Conservation (phyloP, 805 yeast genomes). For the Saccharomycopsis javanensis region DNA sequence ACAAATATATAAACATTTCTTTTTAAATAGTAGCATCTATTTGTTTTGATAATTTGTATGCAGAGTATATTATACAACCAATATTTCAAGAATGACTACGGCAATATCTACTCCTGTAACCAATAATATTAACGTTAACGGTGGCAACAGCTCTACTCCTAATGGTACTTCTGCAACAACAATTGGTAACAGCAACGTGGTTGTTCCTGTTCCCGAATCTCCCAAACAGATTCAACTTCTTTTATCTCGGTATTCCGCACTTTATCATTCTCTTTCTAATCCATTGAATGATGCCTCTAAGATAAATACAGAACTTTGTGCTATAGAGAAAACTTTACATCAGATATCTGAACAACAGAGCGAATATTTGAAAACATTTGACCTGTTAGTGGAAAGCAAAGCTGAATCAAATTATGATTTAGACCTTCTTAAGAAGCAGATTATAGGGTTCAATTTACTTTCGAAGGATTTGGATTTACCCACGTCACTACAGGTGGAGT, state of each 20-base stretch:
- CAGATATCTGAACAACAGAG: slow-evolving; percentile 35
- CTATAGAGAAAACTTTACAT: slow-evolving; percentile 34
- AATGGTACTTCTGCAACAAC: neutral
- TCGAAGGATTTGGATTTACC: slow-evolving; percentile 62
- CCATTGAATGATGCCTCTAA: slow-evolving; percentile 15
- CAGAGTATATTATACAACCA: neutral
- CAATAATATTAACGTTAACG: neutral
- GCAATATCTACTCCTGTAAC: neutral
- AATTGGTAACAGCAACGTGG: neutral
- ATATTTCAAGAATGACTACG: neutral
- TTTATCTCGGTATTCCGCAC: slow-evolving; percentile 25
- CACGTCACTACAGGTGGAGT: slow-evolving; percentile 34
- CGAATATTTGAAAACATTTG: slow-evolving; percentile 25
- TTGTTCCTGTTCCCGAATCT: slow-evolving; percentile 13
- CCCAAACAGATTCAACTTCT: slow-evolving; percentile 19
- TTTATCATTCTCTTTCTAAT: slow-evolving; percentile 18
- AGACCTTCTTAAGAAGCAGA: slow-evolving; percentile 44
- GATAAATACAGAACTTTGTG: slow-evolving; percentile 29
- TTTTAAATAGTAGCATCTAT: neutral
- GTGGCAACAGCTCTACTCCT: neutral
- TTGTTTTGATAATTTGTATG: neutral
- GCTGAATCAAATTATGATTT: slow-evolving; percentile 31
- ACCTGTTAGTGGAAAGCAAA: slow-evolving; percentile 24
- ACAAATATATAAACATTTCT: too few relatives aligned
- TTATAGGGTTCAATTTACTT: slow-evolving; percentile 53